Evolutionary conservation across 2,329 filamentous ascomycete species (phyloP).

Genomic region (Fusarium sp.): DNA sequence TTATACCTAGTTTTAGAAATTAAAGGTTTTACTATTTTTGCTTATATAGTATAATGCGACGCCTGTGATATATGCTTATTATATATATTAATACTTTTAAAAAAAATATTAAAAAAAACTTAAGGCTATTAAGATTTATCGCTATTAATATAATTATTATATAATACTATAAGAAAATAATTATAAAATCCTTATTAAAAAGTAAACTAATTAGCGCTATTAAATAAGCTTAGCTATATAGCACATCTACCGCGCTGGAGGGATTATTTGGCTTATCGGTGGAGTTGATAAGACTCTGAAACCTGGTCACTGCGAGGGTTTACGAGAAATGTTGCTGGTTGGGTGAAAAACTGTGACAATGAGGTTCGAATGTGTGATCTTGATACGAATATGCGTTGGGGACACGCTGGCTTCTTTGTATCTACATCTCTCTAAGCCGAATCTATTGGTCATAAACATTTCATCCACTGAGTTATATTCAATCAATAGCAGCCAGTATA

Average conservation of each 20-base stretch:
- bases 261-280: background rate
- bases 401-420: background rate
- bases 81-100: too few species aligned
- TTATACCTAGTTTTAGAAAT: too few species aligned
- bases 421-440: background rate
- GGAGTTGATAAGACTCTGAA: background rate
- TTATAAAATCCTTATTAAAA: too few species aligned
- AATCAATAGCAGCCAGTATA: background rate
- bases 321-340: background rate
- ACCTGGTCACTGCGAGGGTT: background rate
- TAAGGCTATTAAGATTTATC: too few species aligned
- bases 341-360: background rate
- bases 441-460: background rate
- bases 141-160: too few species aligned
- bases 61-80: too few species aligned
- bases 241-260: background rate
- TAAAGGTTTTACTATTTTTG: too few species aligned
- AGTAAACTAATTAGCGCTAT: too few species aligned
- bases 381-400: background rate
- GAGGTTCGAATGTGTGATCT: background rate
- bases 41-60: too few species aligned
- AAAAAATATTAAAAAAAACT: too few species aligned
- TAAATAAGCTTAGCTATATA: too few species aligned
- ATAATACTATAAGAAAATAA: too few species aligned
- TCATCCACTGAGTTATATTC: background rate